A percentile compares a stretch with the other conserved stretches of the same genome.
Conservation (phyloP, 1,284 basidiomycete genomes). For the Cutaneotrichosporon daszewskae region DNA sequence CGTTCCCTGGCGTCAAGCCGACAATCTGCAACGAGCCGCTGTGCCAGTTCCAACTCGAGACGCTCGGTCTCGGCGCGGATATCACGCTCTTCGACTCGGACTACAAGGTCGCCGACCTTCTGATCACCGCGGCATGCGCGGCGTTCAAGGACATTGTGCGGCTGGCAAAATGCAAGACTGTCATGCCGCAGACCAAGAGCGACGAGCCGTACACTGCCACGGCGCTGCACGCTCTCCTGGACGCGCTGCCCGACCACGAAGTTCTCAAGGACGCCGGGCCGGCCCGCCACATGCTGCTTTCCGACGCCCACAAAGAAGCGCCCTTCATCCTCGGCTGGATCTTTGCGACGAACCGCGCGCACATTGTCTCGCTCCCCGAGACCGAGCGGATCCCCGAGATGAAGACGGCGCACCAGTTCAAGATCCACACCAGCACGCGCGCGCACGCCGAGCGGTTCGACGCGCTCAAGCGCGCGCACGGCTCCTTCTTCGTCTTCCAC, state of each 20-base stretch:
- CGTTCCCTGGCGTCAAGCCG: slow-evolving; percentile 9
- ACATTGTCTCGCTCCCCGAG: slow-evolving; percentile 4
- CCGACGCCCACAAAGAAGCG: neutral
- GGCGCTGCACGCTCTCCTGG: neutral
- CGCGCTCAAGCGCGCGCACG: slow-evolving; percentile 2
- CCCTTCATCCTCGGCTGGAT: slow-evolving; percentile 3
- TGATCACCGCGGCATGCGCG: slow-evolving; percentile 2
- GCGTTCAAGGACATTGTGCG: neutral
- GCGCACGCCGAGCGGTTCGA: slow-evolving; percentile 10
- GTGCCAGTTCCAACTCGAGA: slow-evolving; percentile 8
- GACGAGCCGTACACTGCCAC: neutral
- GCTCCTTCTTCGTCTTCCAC: slow-evolving; percentile 9
- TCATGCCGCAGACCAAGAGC: neutral
- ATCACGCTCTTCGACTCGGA: slow-evolving; percentile 5
- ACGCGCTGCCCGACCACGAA: neutral
- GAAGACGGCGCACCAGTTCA: slow-evolving; percentile 5
- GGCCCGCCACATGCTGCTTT: neutral
- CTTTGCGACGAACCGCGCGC: slow-evolving; percentile 12
- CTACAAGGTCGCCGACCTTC: slow-evolving; percentile 8
- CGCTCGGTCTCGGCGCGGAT: slow-evolving; percentile 4
- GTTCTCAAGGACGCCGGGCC: neutral
- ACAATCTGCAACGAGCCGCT: slow-evolving; percentile 7
- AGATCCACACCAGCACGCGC: slow-evolving; percentile 12
- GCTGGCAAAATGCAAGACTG: too few relatives aligned
- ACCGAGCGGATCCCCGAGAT: slow-evolving; percentile 3